Percentiles rank a stretch among this genome's conserved stretches.
These are phyloP conservation scores for Suhomyces bokatorum DNA, from an alignment of 1,139 yeast genomes.

Conservation along the genomic window DNA sequence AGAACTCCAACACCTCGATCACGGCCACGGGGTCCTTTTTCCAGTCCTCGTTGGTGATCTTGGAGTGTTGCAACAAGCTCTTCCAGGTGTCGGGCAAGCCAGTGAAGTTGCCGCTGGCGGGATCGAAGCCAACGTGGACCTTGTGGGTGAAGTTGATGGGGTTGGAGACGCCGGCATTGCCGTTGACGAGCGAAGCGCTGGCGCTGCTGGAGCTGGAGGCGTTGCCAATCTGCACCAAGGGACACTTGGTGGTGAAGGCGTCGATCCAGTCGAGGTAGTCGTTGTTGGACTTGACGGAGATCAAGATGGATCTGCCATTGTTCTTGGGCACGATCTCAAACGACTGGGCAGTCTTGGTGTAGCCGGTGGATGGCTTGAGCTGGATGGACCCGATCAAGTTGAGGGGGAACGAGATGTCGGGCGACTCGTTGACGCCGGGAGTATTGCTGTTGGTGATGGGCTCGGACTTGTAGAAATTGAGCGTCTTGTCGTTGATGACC, in stretches of 20 bases:
- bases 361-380: constrained; percentile 43
- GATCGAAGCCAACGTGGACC: constrained; percentile 64
- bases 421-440: constrained; percentile 22
- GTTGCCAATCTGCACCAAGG: constrained; percentile 49
- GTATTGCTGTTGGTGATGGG: constrained; percentile 23
- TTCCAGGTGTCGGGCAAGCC: constrained; percentile 84
- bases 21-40: constrained; percentile 81
- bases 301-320: constrained; percentile 62
- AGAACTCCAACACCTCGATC: constrained; percentile 90
- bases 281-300: constrained; percentile 74
- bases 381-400: constrained; percentile 41
- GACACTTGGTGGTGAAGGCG: constrained; percentile 83
- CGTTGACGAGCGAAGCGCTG: constrained; percentile 20
- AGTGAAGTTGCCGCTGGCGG: constrained; percentile 68
- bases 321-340: constrained; percentile 74
- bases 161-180: constrained; percentile 70
- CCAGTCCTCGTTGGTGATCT: constrained; percentile 82
- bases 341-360: constrained; percentile 57
- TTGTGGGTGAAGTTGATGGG: constrained; percentile 80
- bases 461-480: constrained; percentile 77
- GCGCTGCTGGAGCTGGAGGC: constrained; percentile 14
- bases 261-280: constrained; percentile 92
- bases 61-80: constrained; percentile 68
- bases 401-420: constrained; percentile 45
- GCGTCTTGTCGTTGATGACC: constrained; percentile 70